Percentiles rank a stretch among this genome's conserved stretches.
Conservation (phyloP, 2,329 filamentous ascomycete species). For the Raffaelea ambrosiae region DNA sequence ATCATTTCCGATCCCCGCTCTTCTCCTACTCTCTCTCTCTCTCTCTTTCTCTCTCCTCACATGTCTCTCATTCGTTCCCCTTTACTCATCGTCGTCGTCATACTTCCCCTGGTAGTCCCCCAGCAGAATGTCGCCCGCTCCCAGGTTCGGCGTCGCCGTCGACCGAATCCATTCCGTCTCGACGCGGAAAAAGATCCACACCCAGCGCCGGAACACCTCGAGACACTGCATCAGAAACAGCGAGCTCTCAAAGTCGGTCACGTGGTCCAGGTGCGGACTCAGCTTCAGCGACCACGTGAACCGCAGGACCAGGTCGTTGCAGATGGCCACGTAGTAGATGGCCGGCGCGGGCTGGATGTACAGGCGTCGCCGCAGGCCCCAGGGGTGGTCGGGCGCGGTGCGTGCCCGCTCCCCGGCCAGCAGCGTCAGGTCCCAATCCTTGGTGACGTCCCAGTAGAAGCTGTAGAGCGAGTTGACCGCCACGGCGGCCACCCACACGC, state of each 20-base stretch:
- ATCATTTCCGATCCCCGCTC: too few relatives aligned
- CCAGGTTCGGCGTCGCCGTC: conserved; percentile 43
- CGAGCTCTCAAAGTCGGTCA: conserved; percentile 78
- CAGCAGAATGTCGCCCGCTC: conserved; percentile 64
- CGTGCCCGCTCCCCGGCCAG: conserved; percentile 53
- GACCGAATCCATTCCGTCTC: conserved; percentile 83
- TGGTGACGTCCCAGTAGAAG: conserved; percentile 97
- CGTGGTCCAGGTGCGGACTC: conserved; percentile 69
- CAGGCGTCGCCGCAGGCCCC: conserved; percentile 66
- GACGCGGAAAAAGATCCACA: conserved; percentile 94
- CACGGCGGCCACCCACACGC: conserved; percentile 62
- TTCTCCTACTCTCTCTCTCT: too few relatives aligned
- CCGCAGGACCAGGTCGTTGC: conserved; percentile 69
- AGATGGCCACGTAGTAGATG: conserved; percentile 77
- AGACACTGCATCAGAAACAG: conserved; percentile 82
- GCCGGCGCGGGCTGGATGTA: conserved; percentile 57
- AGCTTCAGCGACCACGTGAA: conserved; percentile 91
- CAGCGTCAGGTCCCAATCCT: conserved; percentile 92
- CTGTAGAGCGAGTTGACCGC: conserved; percentile 82
- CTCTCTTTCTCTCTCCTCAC: too few relatives aligned
- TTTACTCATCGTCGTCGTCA: conserved; percentile 31
- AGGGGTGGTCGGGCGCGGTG: conserved; percentile 58
- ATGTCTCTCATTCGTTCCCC: too few relatives aligned
- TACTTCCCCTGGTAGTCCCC: conserved; percentile 61
- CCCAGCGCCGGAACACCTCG: conserved; percentile 82